Conservation (phyloP, 352 stramenopile species). For the Globisporangium emineosum region DNA sequence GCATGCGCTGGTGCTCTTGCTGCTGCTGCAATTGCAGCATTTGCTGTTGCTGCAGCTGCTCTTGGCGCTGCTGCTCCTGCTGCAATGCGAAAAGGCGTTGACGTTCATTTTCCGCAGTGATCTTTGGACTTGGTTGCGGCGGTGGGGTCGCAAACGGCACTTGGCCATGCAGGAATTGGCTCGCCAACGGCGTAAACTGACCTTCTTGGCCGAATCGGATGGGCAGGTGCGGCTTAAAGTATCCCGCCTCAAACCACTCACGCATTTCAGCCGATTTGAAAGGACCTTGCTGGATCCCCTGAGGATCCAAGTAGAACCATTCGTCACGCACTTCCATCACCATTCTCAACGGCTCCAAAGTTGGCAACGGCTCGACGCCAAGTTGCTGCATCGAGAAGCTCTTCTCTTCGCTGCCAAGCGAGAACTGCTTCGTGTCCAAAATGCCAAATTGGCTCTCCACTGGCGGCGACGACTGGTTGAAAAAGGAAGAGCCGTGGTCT, state of each 20-base stretch:
- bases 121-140: conserved; percentile 17
- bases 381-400: conserved; percentile 28
- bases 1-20: conserved; percentile 65
- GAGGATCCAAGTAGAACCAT: conserved; percentile 87
- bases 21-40: conserved; percentile 65
- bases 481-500: conserved; percentile 16
- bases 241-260: conserved; percentile 87
- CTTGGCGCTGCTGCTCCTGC: conserved; percentile 48
- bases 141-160: conserved; percentile 56
- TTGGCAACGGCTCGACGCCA: conserved; percentile 18
- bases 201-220: conserved; percentile 80
- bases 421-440: conserved; percentile 35
- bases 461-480: conserved; percentile 17
- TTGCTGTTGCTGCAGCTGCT: conserved; percentile 65
- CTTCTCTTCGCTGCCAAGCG: conserved; percentile 29
- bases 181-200: conserved; percentile 69
- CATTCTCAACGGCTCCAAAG: conserved; percentile 27
- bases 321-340: conserved; percentile 64
- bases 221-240: conserved; percentile 87
- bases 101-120: conserved; percentile 30
- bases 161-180: conserved; percentile 69
- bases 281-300: conserved; percentile 76
- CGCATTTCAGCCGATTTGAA: conserved; percentile 88
- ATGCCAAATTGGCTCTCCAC: conserved; percentile 21
- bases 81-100: conserved; percentile 62